Percentiles rank a stretch among this genome's conserved stretches.
phyloP scores from a whole-genome alignment of 2,329 filamentous ascomycete genomes.

The Lasiodiplodia citricola region DNA sequence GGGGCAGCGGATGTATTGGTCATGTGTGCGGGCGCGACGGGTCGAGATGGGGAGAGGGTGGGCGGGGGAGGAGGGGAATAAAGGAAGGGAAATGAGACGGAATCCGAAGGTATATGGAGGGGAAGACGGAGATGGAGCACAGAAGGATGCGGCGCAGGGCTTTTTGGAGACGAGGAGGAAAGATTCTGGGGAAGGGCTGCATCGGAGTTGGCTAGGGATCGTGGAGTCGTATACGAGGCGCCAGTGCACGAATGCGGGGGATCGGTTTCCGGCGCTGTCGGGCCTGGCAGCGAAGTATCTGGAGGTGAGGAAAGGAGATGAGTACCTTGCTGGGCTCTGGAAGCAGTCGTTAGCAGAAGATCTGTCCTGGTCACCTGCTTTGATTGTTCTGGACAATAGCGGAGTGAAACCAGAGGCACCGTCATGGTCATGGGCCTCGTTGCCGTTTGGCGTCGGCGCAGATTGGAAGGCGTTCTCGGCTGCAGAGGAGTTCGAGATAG shows the following conservation, averaged over 20 bases:
- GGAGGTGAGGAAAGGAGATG: neutral
- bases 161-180: neutral
- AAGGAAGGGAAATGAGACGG: too few relatives aligned
- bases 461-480: neutral
- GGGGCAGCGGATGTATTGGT: too few relatives aligned
- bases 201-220: neutral
- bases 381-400: neutral
- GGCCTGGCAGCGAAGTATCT: neutral
- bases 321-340: neutral
- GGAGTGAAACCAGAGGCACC: neutral
- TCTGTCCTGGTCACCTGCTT: neutral
- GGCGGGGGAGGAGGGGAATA: too few relatives aligned
- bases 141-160: too few relatives aligned
- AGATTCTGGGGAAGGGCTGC: neutral
- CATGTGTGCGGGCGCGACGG: too few relatives aligned
- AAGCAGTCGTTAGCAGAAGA: neutral
- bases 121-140: too few relatives aligned
- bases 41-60: too few relatives aligned
- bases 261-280: neutral
- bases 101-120: too few relatives aligned
- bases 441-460: neutral
- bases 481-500: neutral
- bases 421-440: neutral
- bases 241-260: neutral
- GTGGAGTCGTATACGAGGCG: too few relatives aligned